Evolutionary conservation across 805 yeast genomes (phyloP).

Genomic region (Candida berthetii): DNA sequence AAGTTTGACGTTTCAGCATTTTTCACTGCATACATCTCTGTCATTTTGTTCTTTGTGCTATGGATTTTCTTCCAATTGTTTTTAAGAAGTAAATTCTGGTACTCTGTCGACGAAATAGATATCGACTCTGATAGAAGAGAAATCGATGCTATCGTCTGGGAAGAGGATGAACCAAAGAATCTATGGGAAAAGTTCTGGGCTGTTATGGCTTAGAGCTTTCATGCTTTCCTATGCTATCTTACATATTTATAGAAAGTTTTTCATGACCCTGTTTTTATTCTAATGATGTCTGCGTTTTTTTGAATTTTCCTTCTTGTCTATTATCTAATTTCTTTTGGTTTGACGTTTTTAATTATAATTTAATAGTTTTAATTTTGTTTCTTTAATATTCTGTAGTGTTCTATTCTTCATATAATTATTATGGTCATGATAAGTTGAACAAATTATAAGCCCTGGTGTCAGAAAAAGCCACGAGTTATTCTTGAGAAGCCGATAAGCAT

Average conservation of each 20-base stretch:
- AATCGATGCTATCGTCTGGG: slow-evolving; percentile 55
- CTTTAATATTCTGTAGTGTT: too few species aligned
- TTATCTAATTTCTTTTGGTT: too few species aligned
- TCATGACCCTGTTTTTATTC: not conserved
- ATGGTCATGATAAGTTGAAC: too few species aligned
- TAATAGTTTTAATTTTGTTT: too few species aligned
- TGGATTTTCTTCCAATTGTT: slow-evolving; percentile 51
- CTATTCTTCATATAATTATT: too few species aligned
- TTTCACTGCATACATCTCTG: slow-evolving; percentile 67
- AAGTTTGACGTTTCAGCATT: slow-evolving; percentile 48
- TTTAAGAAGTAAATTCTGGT: slow-evolving; percentile 40
- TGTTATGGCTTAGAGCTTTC: slow-evolving; percentile 22
- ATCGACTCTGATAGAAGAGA: slow-evolving; percentile 63
- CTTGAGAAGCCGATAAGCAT: too few species aligned
- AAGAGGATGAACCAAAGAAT: slow-evolving; percentile 43
- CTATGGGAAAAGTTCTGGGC: slow-evolving; percentile 53
- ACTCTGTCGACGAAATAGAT: slow-evolving; percentile 56
- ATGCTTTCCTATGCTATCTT: not conserved
- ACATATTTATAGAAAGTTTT: too few species aligned
- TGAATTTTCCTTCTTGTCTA: too few species aligned
- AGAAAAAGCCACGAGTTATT: too few species aligned
- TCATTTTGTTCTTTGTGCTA: slow-evolving; percentile 48
- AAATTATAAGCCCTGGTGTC: too few species aligned
- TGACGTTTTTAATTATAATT: too few species aligned
- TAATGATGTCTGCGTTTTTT: too few species aligned